A percentile compares a stretch with the other conserved stretches of the same genome.
These are phyloP conservation scores for Kregervanrija delftensis DNA, from an alignment of 805 yeast genomes.

Conservation along the genomic window DNA sequence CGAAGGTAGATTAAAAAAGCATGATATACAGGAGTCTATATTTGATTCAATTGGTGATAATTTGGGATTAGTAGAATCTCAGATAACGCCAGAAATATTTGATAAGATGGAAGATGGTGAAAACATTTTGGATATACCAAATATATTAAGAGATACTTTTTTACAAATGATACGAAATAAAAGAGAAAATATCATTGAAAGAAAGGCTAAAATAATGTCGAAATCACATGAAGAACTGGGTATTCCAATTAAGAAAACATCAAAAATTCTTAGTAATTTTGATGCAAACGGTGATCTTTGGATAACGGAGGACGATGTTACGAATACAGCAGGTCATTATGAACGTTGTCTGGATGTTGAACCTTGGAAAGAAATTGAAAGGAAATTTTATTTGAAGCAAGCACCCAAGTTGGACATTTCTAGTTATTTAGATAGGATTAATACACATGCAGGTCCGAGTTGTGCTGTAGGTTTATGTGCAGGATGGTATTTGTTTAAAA, in stretches of 20 bases:
- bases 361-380: slow-evolving; percentile 12
- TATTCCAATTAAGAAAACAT: slow-evolving; percentile 19
- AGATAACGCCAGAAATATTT: background rate
- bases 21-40: slow-evolving; percentile 11
- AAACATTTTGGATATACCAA: background rate
- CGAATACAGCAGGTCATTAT: slow-evolving; percentile 8
- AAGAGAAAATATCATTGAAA: background rate
- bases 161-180: no score
- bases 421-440: slow-evolving; percentile 26
- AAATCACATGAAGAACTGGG: slow-evolving; percentile 24
- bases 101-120: background rate
- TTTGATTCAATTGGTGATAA: slow-evolving; percentile 8
- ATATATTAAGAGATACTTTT: no score
- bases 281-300: slow-evolving; percentile 8
- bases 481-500: slow-evolving; percentile 25
- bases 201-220: slow-evolving; percentile 8
- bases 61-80: slow-evolving; percentile 2
- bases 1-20: slow-evolving; percentile 2
- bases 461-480: slow-evolving; percentile 27
- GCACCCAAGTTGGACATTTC: slow-evolving; percentile 24
- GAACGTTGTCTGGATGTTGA: slow-evolving; percentile 8
- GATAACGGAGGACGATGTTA: slow-evolving; percentile 6
- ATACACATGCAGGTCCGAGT: slow-evolving; percentile 24
- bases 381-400: slow-evolving; percentile 26
- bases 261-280: slow-evolving; percentile 24